These are phyloP conservation scores for Edaphochlamys debaryana DNA, from an alignment of 139 green algal genomes.

Conservation along the genomic window DNA sequence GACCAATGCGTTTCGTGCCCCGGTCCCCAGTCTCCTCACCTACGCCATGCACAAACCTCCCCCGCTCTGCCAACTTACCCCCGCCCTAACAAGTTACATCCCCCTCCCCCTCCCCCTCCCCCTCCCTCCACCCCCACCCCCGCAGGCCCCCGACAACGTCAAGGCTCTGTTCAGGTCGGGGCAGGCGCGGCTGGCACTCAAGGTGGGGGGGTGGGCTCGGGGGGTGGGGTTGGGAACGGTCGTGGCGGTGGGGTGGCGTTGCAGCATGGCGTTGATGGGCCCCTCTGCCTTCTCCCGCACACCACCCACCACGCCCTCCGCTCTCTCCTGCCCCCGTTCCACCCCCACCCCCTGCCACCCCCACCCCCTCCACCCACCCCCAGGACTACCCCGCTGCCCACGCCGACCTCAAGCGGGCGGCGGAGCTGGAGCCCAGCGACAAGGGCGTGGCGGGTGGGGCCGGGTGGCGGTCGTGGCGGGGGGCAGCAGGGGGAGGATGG, in stretches of 20 bases:
- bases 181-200: conserved; percentile 47
- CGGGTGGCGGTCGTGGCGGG: background rate
- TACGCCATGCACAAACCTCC: no score
- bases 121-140: no score
- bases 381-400: conserved; percentile 46
- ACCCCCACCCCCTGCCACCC: background rate
- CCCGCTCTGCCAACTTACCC: no score
- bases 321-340: no score
- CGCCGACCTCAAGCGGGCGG: conserved; percentile 40
- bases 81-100: no score
- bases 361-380: background rate
- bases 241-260: no score
- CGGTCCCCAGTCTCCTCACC: no score
- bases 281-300: no score
- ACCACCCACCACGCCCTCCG: background rate
- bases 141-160: conserved; percentile 38
- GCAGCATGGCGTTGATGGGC: no score
- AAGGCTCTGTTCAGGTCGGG: conserved; percentile 59
- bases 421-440: conserved; percentile 44
- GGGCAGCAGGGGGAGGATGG: background rate
- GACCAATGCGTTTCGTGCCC: no score
- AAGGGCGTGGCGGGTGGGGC: conserved; percentile 46
- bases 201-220: conserved; percentile 7
- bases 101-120: no score
- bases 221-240: background rate